Evolutionary conservation across 2,329 filamentous ascomycete species (phyloP), one percentile per base, ranked within the genome.

Genomic region (Aspergillus viridinutans): DNA sequence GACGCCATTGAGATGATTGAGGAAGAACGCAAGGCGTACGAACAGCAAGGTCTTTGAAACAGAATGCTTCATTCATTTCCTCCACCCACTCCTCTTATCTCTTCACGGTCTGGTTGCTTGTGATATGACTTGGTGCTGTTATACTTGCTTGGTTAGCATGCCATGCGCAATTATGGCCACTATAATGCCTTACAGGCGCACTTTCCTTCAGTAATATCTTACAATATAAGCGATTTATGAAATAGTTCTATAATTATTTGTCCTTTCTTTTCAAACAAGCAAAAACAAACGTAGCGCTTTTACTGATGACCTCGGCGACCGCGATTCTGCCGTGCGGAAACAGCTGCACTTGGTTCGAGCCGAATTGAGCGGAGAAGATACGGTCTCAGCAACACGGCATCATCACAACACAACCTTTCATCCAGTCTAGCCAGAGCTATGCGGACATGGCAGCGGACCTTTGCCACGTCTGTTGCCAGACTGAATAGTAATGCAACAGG

Each of bases 1-100:
- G 75, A 78, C 53, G 78, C 78, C 2, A 79, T 81, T 61, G 78
- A 80, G 49, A 78, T 80, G 73, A 79, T 81, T 60, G 78, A 80
- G 58, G 78, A 80, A 57, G 78, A 80, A 57, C 71, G 75, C 47
- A 74, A 72, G 55, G 75, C 67, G 3, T 78, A 77, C 64, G 69
- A 70, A 35, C 64, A 72, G 49, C 67, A 65, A 25, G 49, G 56
- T 55, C 58, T 32, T 50, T 47, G 28, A 51, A 50, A 45, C 64
- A 38, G 42, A 17, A 32, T 40, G 29, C 45, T n/a, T 52, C 32
- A 35, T 4, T 52, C 43, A 28, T 49, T 50, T 50, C 25, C 21
- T 23, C 55, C 32, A 49, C 32, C 50, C 47, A 55, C 40, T 49
- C 53, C 52, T 20, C n/a, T 47, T 21, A 47, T 4, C 21, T 47